Base-by-base conservation (phyloP, 2,329 filamentous ascomycete species). In the Cadophora sp. region DNA sequence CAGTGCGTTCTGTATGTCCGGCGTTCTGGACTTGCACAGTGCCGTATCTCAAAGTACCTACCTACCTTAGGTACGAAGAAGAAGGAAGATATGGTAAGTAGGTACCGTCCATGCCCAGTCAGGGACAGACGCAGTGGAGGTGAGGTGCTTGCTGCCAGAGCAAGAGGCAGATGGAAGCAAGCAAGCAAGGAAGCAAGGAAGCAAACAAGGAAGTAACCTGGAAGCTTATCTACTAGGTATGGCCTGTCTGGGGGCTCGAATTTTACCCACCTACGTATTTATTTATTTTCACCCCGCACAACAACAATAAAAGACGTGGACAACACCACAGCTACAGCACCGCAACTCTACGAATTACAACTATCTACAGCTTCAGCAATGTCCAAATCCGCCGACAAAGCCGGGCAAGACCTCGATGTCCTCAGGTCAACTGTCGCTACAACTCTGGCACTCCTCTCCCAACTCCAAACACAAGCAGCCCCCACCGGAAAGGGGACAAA, bases 351-450 rank as follows among this genome's bases (percentile, higher is more conserved):
- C 24, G 20, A 30, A 30, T 1, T 11, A 20, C 55, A 39, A 41
- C 7, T n/a, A 56, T n/a, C 18, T 20, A 48, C 30, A 53, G n/a
- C 51, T n/a, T 48, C 66, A 51, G 56, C 41, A 62, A 71, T 72
- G 72, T 45, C 61, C 5, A 47, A 47, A 13, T 56, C 67, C 16
- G 65, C 55, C 24, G 66, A 39, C 18, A 73, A 70, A 62, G 33
- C 47, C 20, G 65, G 50, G 3, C n/a, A 65, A 36, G 71, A 73
- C 33, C 70, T 77, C 1, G 70, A 67, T 3, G 43, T 41, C 36
- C 66, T 77, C 1, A 72, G 70, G 51, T 60, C 68, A 4, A 76
- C 73, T 1, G 72, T 77, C 1, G 65, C 62, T 24, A 75, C 70
- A 3, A 67, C 68, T 9, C 65, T 64, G 8, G 48, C 67, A 13